Percentiles rank a stretch among this genome's conserved stretches.
phyloP scores from a whole-genome alignment of 257 asterid genomes.

The Leptodermis oblonga region DNA sequence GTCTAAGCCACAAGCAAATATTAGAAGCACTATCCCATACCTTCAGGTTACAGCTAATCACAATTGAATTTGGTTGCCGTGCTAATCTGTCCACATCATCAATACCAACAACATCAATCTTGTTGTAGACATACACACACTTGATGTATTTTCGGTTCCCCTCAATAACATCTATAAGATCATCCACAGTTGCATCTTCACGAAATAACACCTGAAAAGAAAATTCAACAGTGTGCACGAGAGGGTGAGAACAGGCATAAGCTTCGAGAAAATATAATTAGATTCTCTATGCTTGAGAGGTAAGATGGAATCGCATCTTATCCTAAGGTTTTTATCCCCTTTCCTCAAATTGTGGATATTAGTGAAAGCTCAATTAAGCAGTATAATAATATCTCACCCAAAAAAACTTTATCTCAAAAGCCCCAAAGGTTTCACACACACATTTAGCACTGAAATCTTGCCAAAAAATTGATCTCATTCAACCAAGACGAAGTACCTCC shows the following conservation, averaged over 20 bases:
- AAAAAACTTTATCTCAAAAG: neutral
- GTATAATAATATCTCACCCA: neutral
- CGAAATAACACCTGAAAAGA: constrained; percentile 73
- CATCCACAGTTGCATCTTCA: constrained; percentile 99
- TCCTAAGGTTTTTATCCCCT: neutral
- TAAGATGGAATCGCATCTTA: neutral
- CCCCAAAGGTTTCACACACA: neutral
- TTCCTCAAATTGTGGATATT: neutral
- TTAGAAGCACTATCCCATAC: constrained; percentile 30
- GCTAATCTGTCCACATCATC: constrained; percentile 97
- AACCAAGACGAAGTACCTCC: constrained; percentile 53
- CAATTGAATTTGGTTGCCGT: constrained; percentile 88
- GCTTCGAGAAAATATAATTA: neutral
- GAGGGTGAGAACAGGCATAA: neutral
- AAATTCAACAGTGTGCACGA: constrained; percentile 10
- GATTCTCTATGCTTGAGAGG: neutral
- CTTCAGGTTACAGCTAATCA: constrained; percentile 89
- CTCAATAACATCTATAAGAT: constrained; percentile 93
- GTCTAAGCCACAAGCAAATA: neutral
- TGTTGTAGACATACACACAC: constrained; percentile 94
- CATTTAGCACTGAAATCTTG: neutral
- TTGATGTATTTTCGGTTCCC: constrained; percentile 97
- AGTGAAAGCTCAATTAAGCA: neutral
- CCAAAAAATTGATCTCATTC: neutral
- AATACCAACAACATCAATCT: constrained; percentile 94